Base-by-base conservation (phyloP, 768 basidiomycete genomes). In the Cyclocybe cylindracea region DNA sequence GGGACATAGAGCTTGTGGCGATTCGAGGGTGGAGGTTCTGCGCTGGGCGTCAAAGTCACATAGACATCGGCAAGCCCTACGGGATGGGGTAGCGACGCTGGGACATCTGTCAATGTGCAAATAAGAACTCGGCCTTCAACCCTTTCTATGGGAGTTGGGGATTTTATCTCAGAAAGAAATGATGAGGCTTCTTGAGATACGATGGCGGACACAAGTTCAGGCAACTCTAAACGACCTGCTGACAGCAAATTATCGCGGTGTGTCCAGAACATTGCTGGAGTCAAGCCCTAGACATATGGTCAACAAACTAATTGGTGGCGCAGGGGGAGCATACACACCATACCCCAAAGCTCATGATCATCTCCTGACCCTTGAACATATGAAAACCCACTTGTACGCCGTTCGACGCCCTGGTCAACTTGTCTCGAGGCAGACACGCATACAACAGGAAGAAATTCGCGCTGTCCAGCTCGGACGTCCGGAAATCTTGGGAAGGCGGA, bases 361-460 rank as follows among this genome's bases (percentile, higher is more conserved):
- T 98, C 96, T 0, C 94, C 96, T 0, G 90, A 91, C 1, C 96
- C 96, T 66, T 96, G 94, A 7, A 98, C 82, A 64, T 98, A 98
- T 16, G 84, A 75, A 64, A 86, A 97, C 0, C 90, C 91, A n/a
- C 74, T 69, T 7, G 73, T 56, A 1, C 87, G 79, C 16, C 88
- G 74, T 52, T 89, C 86, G 1, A 80, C 49, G 6, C 84, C 84
- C 2, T 83, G 80, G 5, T 71, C 62, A 5, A 87, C 75, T 56
- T 84, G 85, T 57, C 82, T 84, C 3, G 93, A 95, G 2, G 95
- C 94, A 2, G 91, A 94, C 9, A 94, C 69, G 66, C 94, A 97
- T 24, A 98, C 72, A 50, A 98, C 65, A 0, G 95, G 60, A 75
- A 71, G 66, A 80, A 91, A 11, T 53, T 14, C n/a, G 57, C 59